Percentiles rank a stretch among this genome's conserved stretches.
Conservation (phyloP, 441 rosid species). For the Populus hybrid region DNA sequence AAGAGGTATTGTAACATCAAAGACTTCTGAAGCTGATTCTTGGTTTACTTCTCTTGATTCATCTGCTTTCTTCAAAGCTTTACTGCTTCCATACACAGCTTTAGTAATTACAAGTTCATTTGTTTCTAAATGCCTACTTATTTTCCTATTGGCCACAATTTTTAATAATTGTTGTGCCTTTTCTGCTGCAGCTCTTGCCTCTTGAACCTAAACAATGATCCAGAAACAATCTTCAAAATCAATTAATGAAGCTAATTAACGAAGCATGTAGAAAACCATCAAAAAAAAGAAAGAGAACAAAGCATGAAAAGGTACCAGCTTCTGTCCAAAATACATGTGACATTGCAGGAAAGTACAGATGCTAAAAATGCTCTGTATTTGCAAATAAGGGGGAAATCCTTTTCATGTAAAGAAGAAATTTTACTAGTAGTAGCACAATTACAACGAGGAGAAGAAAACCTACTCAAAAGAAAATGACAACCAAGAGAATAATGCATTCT, state of each 20-base stretch:
- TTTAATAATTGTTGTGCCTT: slow-evolving; percentile 79
- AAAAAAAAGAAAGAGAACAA: neutral
- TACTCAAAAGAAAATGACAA: neutral
- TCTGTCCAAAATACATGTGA: neutral
- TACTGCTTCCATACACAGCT: slow-evolving; percentile 70
- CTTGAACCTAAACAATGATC: slow-evolving; percentile 53
- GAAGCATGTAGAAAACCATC: neutral
- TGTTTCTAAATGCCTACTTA: slow-evolving; percentile 60
- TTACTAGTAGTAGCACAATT: neutral
- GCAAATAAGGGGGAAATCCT: neutral
- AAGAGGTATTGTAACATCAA: slow-evolving; percentile 88
- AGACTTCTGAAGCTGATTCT: slow-evolving; percentile 48
- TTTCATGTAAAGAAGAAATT: neutral
- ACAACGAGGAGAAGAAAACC: neutral
- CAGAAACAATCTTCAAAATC: slow-evolving; percentile 7
- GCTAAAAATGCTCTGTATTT: neutral
- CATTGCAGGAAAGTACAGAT: neutral
- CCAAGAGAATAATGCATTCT: neutral
- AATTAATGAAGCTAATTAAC: neutral
- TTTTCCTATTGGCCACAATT: slow-evolving; percentile 82
- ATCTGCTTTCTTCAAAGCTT: slow-evolving; percentile 50
- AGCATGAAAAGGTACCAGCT: neutral
- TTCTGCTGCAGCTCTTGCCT: slow-evolving; percentile 68
- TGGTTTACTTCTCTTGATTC: slow-evolving; percentile 32
- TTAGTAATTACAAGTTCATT: slow-evolving; percentile 73